A percentile compares a stretch with the other conserved stretches of the same genome.
Evolutionary conservation across 1,284 basidiomycete genomes (phyloP).

Genomic region (Marasmius fiardii): DNA sequence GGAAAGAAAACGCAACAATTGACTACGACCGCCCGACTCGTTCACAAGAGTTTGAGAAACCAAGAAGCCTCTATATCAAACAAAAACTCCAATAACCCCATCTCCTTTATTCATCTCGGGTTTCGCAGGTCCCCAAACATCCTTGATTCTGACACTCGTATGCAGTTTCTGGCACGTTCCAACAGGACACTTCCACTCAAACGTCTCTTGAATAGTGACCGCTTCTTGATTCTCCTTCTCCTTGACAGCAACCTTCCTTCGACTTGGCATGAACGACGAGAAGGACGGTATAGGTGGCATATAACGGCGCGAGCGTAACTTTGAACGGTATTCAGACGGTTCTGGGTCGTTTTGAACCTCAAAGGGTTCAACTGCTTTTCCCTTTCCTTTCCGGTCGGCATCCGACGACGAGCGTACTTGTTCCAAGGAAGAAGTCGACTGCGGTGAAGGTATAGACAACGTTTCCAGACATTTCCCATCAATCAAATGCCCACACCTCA

Average conservation of each 20-base stretch:
- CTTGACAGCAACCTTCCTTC: slow-evolving; percentile 18
- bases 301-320: slow-evolving; percentile 36
- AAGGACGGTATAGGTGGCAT: slow-evolving; percentile 2
- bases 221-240: slow-evolving; percentile 28
- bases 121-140: slow-evolving; percentile 42
- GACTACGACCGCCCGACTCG: too few species aligned
- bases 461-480: slow-evolving; percentile 69
- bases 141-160: slow-evolving; percentile 50
- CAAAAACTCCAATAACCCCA: slow-evolving; percentile 48
- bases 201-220: slow-evolving; percentile 40
- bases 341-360: slow-evolving; percentile 15
- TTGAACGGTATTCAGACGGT: slow-evolving; percentile 36
- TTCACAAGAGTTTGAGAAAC: too few species aligned
- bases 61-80: too few species aligned
- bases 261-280: not conserved
- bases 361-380: slow-evolving; percentile 17
- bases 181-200: slow-evolving; percentile 66
- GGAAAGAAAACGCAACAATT: too few species aligned
- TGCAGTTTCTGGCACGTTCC: slow-evolving; percentile 49
- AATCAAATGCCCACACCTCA: slow-evolving; percentile 72
- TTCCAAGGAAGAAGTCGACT: too few species aligned
- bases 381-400: slow-evolving; percentile 33
- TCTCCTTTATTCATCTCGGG: slow-evolving; percentile 31
- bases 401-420: slow-evolving; percentile 3
- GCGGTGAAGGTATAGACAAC: slow-evolving; percentile 22